Base-by-base conservation (phyloP, 2,329 filamentous ascomycete genomes). In the Fusarium graminum region DNA sequence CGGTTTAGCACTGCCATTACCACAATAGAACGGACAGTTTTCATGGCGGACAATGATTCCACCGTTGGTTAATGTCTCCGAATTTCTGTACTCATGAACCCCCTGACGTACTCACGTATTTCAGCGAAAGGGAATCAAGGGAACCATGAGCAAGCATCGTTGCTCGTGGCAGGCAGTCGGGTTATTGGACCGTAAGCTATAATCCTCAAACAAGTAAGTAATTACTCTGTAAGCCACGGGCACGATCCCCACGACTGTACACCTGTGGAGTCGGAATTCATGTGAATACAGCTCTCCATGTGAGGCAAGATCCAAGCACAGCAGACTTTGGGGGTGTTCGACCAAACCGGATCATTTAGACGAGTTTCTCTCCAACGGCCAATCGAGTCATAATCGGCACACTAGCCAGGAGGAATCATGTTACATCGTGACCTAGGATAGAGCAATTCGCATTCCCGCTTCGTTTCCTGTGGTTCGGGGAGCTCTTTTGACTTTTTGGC, bases 1-100 rank as follows among this genome's bases (percentile, higher is more conserved):
- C 25, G 43, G 19, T 28, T n/a, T 44, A 30, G 40, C 60, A 63
- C 60, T 58, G 60, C 60, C 59, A 58, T 63, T 47, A 57, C 51
- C 50, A 63, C 44, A 62, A 63, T 46, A 46, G 59, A 63, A 34
- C 59, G 60, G 60, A 63, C 34, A 63, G 51, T 36, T 63, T 62
- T 22, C 14, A 30, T 26, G 34, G 19, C 25, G 26, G 52, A 49
- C 16, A 28, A 29, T 36, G 28, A 30, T 25, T 29, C 34, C 8
- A 32, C n/a, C 22, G 42, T 44, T 22, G 26, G 22, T 39, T 7
- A 40, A 49, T 49, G 58, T 63, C 25, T 29, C 59, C 58, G 43
- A 57, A 9, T 36, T 10, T 16, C 34, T n/a, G n/a, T 36, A 36
- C n/a, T n/a, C n/a, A 36, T n/a, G 16, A 16, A 10, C 16, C 16